Evolutionary conservation across 805 yeast species (phyloP), one percentile per base, ranked within the genome.

Genomic region (Limtongia smithiae): DNA sequence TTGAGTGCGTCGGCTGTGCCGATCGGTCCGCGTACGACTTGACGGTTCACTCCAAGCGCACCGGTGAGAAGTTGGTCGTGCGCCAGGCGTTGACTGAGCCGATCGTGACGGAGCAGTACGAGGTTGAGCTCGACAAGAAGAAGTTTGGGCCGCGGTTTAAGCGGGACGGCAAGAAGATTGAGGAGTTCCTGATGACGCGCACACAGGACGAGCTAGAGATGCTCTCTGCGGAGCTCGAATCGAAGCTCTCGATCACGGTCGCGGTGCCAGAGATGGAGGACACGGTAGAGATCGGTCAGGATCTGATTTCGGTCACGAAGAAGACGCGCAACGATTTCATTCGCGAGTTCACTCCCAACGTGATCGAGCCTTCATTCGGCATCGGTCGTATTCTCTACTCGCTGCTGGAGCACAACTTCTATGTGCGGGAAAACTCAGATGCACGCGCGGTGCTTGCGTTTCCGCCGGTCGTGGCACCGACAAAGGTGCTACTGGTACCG

Each of bases 1-100:
- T 93, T 63, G 99, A 93, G 75, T 94, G 98, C 82, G 97, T 93
- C 68, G 99, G 99, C 61, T 93, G 97, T 75, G 99, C 99, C 59
- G 99, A 93, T 73, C 82, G 99, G 76, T 86, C 96, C 39, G 99
- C 99, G 36, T 93, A 88, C 68, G 99, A 93, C 73, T 80, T 93
- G 70, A 79, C 91, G 41, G 98, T 94, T 54, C 99, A 93, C 68
- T 72, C 97, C 38, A 93, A 91, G 49, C 85, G 86, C 71, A 93
- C 98, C 50, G 88, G 88, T 71, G 96, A 88, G 74, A 91, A 89
- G 72, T 75, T 93, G 62, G 90, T 89, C 52, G 99, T 93, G 39
- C 85, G 97, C 77, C 85, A 93, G 73, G 78, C 87, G 50, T 78
- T 93, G 62, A 81, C 85, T 35, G 84, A 80, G 68, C 98, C 99